A percentile compares a stretch with the other conserved stretches of the same genome.
phyloP scores from a whole-genome alignment of 2,329 filamentous ascomycete species.

The Dactylellina drechsleri region DNA sequence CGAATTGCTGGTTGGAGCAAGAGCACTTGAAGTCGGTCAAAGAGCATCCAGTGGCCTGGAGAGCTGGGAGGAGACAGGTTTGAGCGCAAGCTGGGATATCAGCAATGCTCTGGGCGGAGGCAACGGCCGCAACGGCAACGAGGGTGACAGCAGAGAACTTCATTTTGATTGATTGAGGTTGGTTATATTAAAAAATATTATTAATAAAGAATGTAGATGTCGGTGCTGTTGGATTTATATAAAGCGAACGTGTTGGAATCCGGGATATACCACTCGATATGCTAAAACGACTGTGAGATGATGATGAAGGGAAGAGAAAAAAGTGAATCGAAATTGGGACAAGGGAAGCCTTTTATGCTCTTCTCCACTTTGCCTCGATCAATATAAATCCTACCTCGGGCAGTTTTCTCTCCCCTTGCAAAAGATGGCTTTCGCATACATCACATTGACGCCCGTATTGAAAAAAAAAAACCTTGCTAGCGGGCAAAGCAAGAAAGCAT shows the following conservation, averaged over 20 bases:
- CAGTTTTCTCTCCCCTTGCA: conserved; percentile 43
- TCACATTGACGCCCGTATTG: conserved; percentile 52
- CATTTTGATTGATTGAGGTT: conserved; percentile 55
- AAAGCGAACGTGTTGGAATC: conserved; percentile 52
- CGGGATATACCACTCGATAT: conserved; percentile 48
- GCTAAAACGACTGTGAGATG: conserved; percentile 50
- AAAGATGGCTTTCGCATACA: conserved; percentile 29
- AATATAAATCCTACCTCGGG: conserved; percentile 45
- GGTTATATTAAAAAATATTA: conserved; percentile 36
- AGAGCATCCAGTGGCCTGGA: conserved; percentile 52
- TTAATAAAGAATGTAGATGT: conserved; percentile 49
- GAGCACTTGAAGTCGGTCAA: conserved; percentile 56
- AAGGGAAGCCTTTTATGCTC: conserved; percentile 46
- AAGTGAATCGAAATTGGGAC: conserved; percentile 28
- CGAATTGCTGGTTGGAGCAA: conserved; percentile 55
- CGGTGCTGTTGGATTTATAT: conserved; percentile 45
- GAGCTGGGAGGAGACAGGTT: conserved; percentile 46
- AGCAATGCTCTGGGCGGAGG: conserved; percentile 55
- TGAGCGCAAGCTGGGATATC: conserved; percentile 56
- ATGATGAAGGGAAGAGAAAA: conserved; percentile 28
- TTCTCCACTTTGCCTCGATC: background rate
- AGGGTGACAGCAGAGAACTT: conserved; percentile 56
- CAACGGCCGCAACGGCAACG: conserved; percentile 54
- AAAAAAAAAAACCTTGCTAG: conserved; percentile 25
- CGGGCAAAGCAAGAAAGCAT: conserved; percentile 21